Base-by-base conservation (phyloP, 331 rosid species). In the Arachis monticola region DNA sequence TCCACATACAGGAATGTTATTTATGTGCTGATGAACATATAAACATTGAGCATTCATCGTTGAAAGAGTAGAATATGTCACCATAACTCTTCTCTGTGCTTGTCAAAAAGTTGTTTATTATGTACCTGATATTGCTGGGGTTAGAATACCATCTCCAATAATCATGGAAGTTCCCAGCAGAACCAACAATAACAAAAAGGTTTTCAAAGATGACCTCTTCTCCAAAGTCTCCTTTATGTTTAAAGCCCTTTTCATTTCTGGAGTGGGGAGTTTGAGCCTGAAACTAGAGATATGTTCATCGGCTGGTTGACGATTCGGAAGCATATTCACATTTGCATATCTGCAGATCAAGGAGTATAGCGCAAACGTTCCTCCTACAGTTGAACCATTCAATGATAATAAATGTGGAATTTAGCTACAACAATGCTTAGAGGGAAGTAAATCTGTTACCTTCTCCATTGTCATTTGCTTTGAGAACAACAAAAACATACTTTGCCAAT, bases 401-500 rank as follows among this genome's bases (percentile, higher is more conserved):
- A 69, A 52, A 11, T 27, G 30, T 72, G 60, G 11, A 62, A 53
- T 46, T 35, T 62, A 45, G 30, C 30, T 27, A 27, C 30, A 27
- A 27, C 30, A 27, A 27, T 27, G 30, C 1, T 27, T 27, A 27
- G 30, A 27, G 64, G 57, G 55, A 61, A 52, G 48, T 53, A 59
- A 70, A 80, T 69, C 27, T 32, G 65, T 60, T 76, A 90, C 99
- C 99, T 90, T 94, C 96, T 50, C 99, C 99, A 77, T 85, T 94
- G 50, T 94, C 99, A 81, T 94, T 94, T 83, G 99, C 99, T 85
- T 86, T 92, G 72, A 94, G 97, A 80, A 92, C 99, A 51, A 94
- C 87, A 70, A 92, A 94, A 66, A 92, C 96, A 81, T 94, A 92
- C 73, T 94, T 94, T 2, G 96, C 93, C 68, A 94, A 80, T 27